Evolutionary conservation across 768 basidiomycete species (phyloP).

Genomic region (Mycena rebaudengoi): DNA sequence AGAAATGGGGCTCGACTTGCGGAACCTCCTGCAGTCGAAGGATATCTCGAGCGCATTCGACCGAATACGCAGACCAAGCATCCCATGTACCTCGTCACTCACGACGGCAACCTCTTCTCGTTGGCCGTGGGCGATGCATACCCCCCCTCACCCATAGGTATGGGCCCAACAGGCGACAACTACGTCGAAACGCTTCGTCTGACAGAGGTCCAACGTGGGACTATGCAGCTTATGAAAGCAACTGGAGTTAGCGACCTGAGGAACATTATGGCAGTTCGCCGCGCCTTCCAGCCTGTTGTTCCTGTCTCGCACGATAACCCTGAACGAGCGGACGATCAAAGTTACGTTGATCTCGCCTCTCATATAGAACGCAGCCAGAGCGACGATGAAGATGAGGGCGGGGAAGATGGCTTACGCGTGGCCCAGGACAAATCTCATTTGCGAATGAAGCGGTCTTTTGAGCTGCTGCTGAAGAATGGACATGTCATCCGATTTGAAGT

Average conservation of each 20-base stretch:
- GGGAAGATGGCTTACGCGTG: constrained; percentile 59
- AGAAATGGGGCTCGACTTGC: constrained; percentile 58
- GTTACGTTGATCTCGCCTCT: constrained; percentile 41
- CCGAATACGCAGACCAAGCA: constrained; percentile 66
- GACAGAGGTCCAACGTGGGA: constrained; percentile 68
- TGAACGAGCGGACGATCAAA: constrained; percentile 40
- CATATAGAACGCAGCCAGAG: constrained; percentile 48
- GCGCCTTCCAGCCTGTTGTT: constrained; percentile 63
- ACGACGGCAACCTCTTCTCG: constrained; percentile 78
- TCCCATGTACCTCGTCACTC: constrained; percentile 73
- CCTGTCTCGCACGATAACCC: constrained; percentile 45
- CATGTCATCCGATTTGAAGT: constrained; percentile 84
- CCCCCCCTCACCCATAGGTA: constrained; percentile 77
- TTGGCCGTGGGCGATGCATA: constrained; percentile 59
- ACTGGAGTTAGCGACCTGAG: constrained; percentile 80
- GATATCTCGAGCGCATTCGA: constrained; percentile 80
- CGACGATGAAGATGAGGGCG: constrained; percentile 75
- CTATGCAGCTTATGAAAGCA: constrained; percentile 68
- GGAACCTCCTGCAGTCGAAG: constrained; percentile 88
- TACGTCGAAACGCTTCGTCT: constrained; percentile 51
- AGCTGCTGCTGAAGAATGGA: constrained; percentile 76
- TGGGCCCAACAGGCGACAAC: constrained; percentile 38
- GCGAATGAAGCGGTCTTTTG: constrained; percentile 76
- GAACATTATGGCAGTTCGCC: constrained; percentile 67
- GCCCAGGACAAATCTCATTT: constrained; percentile 53